Percentiles rank a stretch among this genome's conserved stretches.
These are phyloP conservation scores for Phycomyces blakesleeanus DNA, from an alignment of 192 early-diverging fungal species.

Conservation along the genomic window DNA sequence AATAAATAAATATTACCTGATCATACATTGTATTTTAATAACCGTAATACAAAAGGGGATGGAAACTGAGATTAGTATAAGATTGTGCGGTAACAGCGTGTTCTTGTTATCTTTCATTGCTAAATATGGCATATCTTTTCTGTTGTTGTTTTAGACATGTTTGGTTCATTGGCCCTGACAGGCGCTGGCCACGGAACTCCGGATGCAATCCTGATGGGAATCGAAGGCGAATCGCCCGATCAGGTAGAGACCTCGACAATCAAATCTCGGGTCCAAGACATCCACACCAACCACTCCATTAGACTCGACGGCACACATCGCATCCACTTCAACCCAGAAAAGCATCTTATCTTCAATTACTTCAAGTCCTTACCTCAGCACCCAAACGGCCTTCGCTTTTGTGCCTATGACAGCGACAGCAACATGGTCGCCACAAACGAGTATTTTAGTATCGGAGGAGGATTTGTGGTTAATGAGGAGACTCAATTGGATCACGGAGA, in stretches of 20 bases:
- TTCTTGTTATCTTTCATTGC: not conserved
- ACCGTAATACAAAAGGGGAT: not conserved
- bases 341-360: slow-evolving; percentile 84
- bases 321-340: slow-evolving; percentile 78
- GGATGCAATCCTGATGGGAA: slow-evolving; percentile 80
- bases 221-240: slow-evolving; percentile 89
- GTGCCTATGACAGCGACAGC: slow-evolving; percentile 72
- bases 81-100: no score
- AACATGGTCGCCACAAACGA: slow-evolving; percentile 91
- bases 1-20: not conserved
- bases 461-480: slow-evolving; percentile 91
- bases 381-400: slow-evolving; percentile 95
- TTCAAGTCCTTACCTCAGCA: slow-evolving; percentile 86
- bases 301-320: slow-evolving; percentile 67
- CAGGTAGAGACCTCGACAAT: slow-evolving; percentile 81
- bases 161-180: slow-evolving; percentile 89
- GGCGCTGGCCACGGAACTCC: slow-evolving; percentile 94
- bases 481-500: slow-evolving; percentile 74
- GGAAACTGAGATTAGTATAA: not conserved
- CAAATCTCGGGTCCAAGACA: slow-evolving; percentile 67
- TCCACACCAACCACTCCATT: slow-evolving; percentile 68
- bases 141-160: slow-evolving; percentile 67
- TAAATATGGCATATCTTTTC: slow-evolving; percentile 1
- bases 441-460: slow-evolving; percentile 94
- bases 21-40: not conserved